Evolutionary conservation across 805 yeast genomes (phyloP), one percentile per base, ranked within the genome.

Genomic region (Ogataea paradorogensis): DNA sequence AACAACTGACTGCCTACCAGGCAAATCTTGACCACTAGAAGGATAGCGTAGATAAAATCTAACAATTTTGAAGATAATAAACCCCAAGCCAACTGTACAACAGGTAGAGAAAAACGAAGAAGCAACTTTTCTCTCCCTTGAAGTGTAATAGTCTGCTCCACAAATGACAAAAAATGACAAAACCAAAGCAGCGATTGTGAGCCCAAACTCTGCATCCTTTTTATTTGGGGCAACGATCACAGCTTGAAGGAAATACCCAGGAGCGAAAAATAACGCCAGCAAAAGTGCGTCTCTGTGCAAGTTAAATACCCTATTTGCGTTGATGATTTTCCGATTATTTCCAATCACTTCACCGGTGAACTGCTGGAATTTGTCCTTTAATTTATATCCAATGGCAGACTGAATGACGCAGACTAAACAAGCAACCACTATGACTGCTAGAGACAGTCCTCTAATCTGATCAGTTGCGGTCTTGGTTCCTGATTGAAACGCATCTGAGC

Each of bases 241-340:
- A 38, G 68, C 69, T 46, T 70, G 75, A 13, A 69, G 56, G 15
- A 72, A 67, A 54, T 66, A 70, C 3, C 67, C 73, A 21, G 70
- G 54, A 34, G 70, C 67, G 59, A 69, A 70, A 55, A 69, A 70
- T 14, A 60, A 49, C 27, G 61, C 62, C 26, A 64, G 52, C 10
- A 62, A 41, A 11, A 64, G 47, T 26, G 62, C 50, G 34, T 56
- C 50, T 25, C 67, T 50, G 52, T 69, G 72, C 31, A 68, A 43
- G 42, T 69, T 73, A 48, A 66, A 67, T 9, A 56, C 31, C 9
- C 50, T 52, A 45, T 65, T 64, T 51, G 63, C 55, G 9, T 52
- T 46, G 40, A 62, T 59, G 40, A 63, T 53, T 13, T 49, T 56
- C 5, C 59, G 40, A 38, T 67, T 66, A 20, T 62, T 69, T 13